Evolutionary conservation across 345 rosid species (phyloP), one percentile per base, ranked within the genome.

Genomic region (Populus euphratica): DNA sequence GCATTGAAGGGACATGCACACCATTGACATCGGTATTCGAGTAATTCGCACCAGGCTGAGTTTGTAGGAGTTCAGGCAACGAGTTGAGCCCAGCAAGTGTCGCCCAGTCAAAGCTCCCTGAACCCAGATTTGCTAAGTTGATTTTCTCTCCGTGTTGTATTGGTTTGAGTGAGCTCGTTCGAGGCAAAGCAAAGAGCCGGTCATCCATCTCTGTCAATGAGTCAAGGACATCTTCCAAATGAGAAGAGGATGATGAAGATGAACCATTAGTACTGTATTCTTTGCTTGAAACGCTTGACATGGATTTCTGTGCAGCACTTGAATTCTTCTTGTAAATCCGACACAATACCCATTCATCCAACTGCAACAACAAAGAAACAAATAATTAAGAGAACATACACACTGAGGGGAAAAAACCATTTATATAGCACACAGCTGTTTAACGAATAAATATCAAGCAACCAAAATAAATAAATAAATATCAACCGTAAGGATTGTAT

Each of bases 311-410:
- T 36, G 91, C 93, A 10, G 85, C 77, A 75, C 97, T 80, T 50
- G 94, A 76, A 72, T 88, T 86, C 88, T 96, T 96, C 86, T 91
- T 90, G 79, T 93, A 96, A 43, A 96, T 93, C 68, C 99, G 91
- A 63, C 99, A 96, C 25, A 96, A 72, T 6, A 96, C 99, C 99
- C 99, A 96, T 6, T 96, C 99, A 79, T 93, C 99, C 80, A 96
- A 78, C 99, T 93, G 85, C 36, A 70, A 69, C 47, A 43, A 21
- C 3, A 43, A n/a, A 33, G 2, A 69, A 74, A 64, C 16, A 27
- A 39, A 52, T 6, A 33, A 44, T 6, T 35, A 2, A 41, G 9
- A 36, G 61, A 21, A 39, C 44, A 69, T 12, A 35, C 1, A 23
- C 16, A 0, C 44, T 2, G 44, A 2, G 12, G 44, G 3, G 2